Conservation (phyloP, 371 early-diverging fungal species). For the Polyrhizophydium stewartii region DNA sequence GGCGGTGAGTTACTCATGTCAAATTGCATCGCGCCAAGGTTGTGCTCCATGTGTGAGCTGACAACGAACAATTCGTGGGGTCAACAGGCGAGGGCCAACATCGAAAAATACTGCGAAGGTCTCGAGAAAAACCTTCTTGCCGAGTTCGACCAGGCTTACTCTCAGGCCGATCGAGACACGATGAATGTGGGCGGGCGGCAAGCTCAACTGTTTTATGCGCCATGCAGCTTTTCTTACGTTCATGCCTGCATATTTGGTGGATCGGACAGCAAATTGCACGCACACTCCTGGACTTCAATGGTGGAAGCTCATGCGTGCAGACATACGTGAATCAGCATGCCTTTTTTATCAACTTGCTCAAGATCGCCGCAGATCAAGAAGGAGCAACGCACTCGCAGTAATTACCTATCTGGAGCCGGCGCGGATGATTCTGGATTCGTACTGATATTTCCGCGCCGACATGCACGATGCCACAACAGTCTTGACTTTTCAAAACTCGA, state of each 20-base stretch:
- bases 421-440: background rate
- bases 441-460: background rate
- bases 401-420: no score
- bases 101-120: constrained; percentile 89
- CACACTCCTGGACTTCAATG: constrained; percentile 89
- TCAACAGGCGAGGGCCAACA: constrained; percentile 61
- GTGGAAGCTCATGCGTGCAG: constrained; percentile 90
- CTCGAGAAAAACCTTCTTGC: constrained; percentile 85
- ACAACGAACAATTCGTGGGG: no score
- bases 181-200: constrained; percentile 44
- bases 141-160: constrained; percentile 82
- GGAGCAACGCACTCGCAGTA: constrained; percentile 5
- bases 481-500: no score
- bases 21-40: background rate
- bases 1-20: constrained; percentile 44
- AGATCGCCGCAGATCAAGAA: constrained; percentile 35
- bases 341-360: constrained; percentile 83
- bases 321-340: constrained; percentile 95
- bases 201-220: background rate
- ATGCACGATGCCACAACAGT: no score
- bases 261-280: constrained; percentile 68
- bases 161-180: constrained; percentile 51
- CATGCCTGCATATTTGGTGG: background rate
- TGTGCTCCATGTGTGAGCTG: no score
- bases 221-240: background rate